Percentiles rank a stretch among this genome's conserved stretches.
These are phyloP conservation scores for Datisca glomerata DNA, from an alignment of 306 rosid genomes.

Conservation along the genomic window DNA sequence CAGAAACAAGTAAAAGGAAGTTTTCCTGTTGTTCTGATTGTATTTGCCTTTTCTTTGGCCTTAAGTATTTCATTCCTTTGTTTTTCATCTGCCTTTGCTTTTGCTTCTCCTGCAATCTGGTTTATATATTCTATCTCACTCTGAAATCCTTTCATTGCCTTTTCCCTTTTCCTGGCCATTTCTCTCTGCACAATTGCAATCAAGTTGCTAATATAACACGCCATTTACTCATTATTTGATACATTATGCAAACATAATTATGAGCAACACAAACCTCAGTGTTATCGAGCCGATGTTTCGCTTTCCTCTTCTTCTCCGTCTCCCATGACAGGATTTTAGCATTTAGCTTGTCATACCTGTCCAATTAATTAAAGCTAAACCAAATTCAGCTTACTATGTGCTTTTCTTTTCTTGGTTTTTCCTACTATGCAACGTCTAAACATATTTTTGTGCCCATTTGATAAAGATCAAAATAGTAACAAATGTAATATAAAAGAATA, in stretches of 20 bases:
- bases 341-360: conserved; percentile 43
- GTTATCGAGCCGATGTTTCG: conserved; percentile 19
- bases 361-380: no score
- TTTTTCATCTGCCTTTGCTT: conserved; percentile 29
- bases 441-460: no score
- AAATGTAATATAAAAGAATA: no score
- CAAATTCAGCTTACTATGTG: no score
- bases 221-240: no score
- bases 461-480: no score
- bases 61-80: conserved; percentile 28
- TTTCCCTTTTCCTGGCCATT: conserved; percentile 23
- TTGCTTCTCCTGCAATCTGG: conserved; percentile 40
- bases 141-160: conserved; percentile 15
- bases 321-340: conserved; percentile 55
- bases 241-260: conserved; percentile 4
- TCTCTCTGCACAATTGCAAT: conserved; percentile 38
- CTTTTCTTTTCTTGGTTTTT: no score
- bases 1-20: conserved; percentile 37
- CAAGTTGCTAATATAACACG: no score
- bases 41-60: conserved; percentile 40
- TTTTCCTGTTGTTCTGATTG: conserved; percentile 47
- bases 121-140: conserved; percentile 16
- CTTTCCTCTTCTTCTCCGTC: conserved; percentile 36
- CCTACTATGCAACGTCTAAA: no score
- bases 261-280: conserved; percentile 33